A percentile compares a stretch with the other conserved stretches of the same genome.
Conservation (phyloP, 805 yeast genomes). For the Tetrapisispora iriomotensis region DNA sequence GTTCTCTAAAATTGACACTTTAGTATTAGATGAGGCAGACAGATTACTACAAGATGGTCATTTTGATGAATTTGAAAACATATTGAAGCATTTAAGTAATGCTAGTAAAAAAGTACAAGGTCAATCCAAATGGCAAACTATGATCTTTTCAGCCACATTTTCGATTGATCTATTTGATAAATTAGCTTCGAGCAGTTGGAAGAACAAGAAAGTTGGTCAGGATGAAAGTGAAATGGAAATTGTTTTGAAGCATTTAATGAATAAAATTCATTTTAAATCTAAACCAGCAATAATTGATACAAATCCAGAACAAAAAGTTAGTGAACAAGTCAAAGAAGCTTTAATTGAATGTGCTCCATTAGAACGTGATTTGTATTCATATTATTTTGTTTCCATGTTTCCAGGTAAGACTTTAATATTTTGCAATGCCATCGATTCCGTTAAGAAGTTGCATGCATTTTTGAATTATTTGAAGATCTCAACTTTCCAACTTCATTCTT, state of each 20-base stretch:
- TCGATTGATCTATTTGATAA: conserved; percentile 73
- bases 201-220: conserved; percentile 17
- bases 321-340: conserved; percentile 70
- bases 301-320: conserved; percentile 74
- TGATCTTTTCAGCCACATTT: conserved; percentile 94
- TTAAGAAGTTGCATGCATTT: conserved; percentile 71
- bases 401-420: conserved; percentile 87
- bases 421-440: conserved; percentile 92
- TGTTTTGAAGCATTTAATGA: conserved; percentile 53
- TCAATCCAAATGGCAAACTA: conserved; percentile 57
- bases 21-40: conserved; percentile 93
- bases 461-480: conserved; percentile 61
- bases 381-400: conserved; percentile 76
- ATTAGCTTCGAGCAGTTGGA: conserved; percentile 37
- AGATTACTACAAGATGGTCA: conserved; percentile 91
- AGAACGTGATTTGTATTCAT: conserved; percentile 82
- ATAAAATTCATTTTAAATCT: conserved; percentile 62
- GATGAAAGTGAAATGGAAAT: conserved; percentile 38
- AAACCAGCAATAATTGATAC: conserved; percentile 71
- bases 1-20: conserved; percentile 36
- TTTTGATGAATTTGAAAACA: conserved; percentile 82
- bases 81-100: conserved; percentile 52
- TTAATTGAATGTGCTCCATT: conserved; percentile 82
- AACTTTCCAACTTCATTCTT: conserved; percentile 74
- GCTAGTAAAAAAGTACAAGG: conserved; percentile 28